These are phyloP conservation scores for Hypomyces rosellus DNA, from an alignment of 2,329 filamentous ascomycete genomes.

Conservation along the genomic window DNA sequence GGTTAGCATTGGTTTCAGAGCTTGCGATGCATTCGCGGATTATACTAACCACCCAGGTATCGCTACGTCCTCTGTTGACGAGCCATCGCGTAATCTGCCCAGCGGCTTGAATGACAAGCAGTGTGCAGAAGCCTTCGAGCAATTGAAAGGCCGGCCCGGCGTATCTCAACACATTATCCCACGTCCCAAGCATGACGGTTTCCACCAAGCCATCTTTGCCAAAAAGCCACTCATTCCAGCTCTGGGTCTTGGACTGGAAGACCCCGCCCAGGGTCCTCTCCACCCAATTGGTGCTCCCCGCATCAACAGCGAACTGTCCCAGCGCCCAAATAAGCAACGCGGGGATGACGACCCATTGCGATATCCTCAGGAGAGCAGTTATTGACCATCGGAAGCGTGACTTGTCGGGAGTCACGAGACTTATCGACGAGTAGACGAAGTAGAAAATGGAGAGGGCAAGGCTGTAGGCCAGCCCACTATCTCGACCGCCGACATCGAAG, in stretches of 20 bases:
- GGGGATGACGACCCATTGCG: slow-evolving; percentile 84
- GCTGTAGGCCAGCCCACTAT: slow-evolving; percentile 90
- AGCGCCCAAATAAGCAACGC: slow-evolving; percentile 88
- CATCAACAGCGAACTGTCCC: slow-evolving; percentile 89
- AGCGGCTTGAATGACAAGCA: slow-evolving; percentile 89
- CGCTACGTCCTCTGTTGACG: slow-evolving; percentile 85
- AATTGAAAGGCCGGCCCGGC: slow-evolving; percentile 93
- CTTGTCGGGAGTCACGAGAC: slow-evolving; percentile 70
- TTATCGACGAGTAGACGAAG: slow-evolving; percentile 75
- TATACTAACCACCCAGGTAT: slow-evolving; percentile 84
- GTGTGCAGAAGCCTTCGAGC: slow-evolving; percentile 90
- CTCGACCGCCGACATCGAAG: slow-evolving; percentile 94
- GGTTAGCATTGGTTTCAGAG: slow-evolving; percentile 25
- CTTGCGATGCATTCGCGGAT: neutral
- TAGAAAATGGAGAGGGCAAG: slow-evolving; percentile 86
- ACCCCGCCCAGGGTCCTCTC: slow-evolving; percentile 69
- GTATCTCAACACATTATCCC: slow-evolving; percentile 84
- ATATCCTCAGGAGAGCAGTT: slow-evolving; percentile 61
- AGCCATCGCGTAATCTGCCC: slow-evolving; percentile 94
- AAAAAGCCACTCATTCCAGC: slow-evolving; percentile 77
- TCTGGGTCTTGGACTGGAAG: slow-evolving; percentile 55
- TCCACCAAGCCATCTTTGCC: slow-evolving; percentile 80
- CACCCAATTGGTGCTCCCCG: slow-evolving; percentile 72
- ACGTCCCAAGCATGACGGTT: slow-evolving; percentile 71
- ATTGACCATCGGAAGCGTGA: slow-evolving; percentile 70